These are phyloP conservation scores for Nicotiana knightiana DNA, from an alignment of 257 asterid genomes.

Conservation along the genomic window DNA sequence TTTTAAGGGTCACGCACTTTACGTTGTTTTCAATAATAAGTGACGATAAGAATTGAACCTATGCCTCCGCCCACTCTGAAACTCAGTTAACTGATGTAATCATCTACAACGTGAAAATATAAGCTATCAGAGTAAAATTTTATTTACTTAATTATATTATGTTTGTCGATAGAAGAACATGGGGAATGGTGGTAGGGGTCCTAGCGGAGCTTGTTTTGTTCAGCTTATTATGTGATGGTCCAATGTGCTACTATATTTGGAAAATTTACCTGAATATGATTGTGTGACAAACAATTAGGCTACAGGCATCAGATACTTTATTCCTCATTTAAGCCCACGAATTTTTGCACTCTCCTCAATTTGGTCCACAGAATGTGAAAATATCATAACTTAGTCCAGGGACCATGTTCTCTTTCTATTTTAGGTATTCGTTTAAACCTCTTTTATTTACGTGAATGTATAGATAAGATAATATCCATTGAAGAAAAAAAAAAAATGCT, in stretches of 20 bases:
- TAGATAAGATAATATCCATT: not conserved
- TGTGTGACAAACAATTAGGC: not conserved
- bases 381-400: not conserved
- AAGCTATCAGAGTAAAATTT: too few species aligned
- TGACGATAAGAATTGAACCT: too few species aligned
- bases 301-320: not conserved
- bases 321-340: not conserved
- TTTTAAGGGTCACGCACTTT: too few species aligned
- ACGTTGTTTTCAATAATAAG: too few species aligned
- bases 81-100: too few species aligned
- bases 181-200: not conserved
- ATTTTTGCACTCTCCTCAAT: not conserved
- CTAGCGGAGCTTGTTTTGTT: not conserved
- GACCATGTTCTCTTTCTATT: not conserved
- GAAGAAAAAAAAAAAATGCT: not conserved
- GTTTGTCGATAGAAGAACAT: too few species aligned
- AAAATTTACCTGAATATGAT: not conserved
- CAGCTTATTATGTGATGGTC: not conserved
- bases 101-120: too few species aligned
- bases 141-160: too few species aligned
- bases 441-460: not conserved
- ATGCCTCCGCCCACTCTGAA: too few species aligned
- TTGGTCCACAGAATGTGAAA: not conserved
- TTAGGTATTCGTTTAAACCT: not conserved
- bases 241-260: not conserved